Evolutionary conservation across 2,329 filamentous ascomycete species (phyloP).

Genomic region (Juglanconis oblonga): DNA sequence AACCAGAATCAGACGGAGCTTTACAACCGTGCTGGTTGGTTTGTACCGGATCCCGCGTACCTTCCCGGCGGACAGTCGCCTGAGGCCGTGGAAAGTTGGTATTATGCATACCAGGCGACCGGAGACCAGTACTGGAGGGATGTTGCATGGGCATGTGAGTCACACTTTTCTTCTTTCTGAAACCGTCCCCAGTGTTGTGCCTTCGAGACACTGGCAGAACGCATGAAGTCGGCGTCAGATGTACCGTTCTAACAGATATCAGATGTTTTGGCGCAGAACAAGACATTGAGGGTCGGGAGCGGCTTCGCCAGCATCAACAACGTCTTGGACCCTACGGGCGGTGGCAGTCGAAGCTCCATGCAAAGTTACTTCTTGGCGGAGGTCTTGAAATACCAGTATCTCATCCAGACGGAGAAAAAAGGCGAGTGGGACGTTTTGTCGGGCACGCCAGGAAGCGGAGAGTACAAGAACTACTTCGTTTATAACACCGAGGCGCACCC

Average conservation of each 20-base stretch:
- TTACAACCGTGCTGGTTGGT: constrained; percentile 1
- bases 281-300: not conserved
- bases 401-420: not conserved
- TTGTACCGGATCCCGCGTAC: not conserved
- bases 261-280: not conserved
- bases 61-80: not conserved
- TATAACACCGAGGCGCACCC: constrained; percentile 4
- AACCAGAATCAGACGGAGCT: not conserved
- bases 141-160: not conserved
- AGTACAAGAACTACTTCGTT: not conserved
- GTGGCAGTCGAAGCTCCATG: not conserved
- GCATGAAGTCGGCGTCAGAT: too few species aligned
- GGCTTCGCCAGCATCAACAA: not conserved
- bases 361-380: constrained; percentile 8
- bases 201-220: too few species aligned
- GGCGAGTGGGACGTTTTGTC: not conserved
- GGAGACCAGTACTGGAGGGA: not conserved
- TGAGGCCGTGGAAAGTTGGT: constrained; percentile 9
- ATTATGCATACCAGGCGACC: constrained; percentile 4
- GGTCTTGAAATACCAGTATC: constrained; percentile 5
- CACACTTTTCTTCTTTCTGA: not conserved
- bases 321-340: not conserved
- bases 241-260: not conserved
- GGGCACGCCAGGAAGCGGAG: not conserved
- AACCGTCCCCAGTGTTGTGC: too few species aligned